Evolutionary conservation across 192 early-diverging fungal genomes (phyloP), one percentile per base, ranked within the genome.

Genomic region (Coemansia sp.): DNA sequence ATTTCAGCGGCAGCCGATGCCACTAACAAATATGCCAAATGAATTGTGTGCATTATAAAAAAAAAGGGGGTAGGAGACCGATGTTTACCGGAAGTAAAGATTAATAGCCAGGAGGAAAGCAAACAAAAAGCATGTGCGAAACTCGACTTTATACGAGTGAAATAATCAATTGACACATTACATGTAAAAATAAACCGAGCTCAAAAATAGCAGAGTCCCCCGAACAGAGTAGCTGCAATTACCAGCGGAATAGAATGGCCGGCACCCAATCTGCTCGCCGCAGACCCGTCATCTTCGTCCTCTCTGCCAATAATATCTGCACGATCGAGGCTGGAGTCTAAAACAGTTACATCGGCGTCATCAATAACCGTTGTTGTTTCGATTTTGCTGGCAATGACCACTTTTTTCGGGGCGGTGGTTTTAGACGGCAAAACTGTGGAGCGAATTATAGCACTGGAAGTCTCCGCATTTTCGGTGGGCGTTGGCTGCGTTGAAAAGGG

Each of bases 1-100:
- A 65, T 43, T 14, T 69, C 62, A 30, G 48, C 60, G 0, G 58
- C 46, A 3, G 53, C 44, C 11, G 53, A 37, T 23, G 58, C 67
- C 65, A 64, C 44, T n/a, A 63, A 14, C 31, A 63, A 21, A 5
- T 36, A 32, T 30, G 56, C 44, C 6, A 58, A 26, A 15, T 49
- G 56, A 17, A 47, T 47, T 9, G 56, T 49, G 6, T 58, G 34
- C 56, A 58, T 58, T 36, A 26, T 28, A 3, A 26, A 6, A 1
- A 1, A 16, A 17, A 5, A 34, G 32, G 7, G 1, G 7, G 6
- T 34, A 34, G 2, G 2, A 34, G 1, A 34, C 3, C 32, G 10
- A 34, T 34, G 10, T 9, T 34, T 9, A 7, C 10, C 5, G 38
- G 7, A 39, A 48, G 20, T 11, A 26, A 37, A 56, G 4, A 50